Base-by-base conservation (phyloP, 306 rosid genomes). In the Rosa chinensis region DNA sequence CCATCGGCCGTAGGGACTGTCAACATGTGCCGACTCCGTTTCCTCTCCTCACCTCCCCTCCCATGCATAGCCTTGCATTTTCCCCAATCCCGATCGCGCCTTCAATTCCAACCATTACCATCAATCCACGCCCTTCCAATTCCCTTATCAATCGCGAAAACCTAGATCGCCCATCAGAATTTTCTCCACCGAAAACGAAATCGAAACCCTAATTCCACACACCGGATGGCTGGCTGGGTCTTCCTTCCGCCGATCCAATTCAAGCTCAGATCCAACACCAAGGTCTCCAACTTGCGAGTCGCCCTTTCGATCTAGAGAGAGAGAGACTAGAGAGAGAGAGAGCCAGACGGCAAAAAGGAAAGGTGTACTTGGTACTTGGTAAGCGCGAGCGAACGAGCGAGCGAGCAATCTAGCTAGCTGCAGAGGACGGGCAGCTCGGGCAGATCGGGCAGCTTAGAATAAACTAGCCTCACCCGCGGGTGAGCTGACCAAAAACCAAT, bases 1-100 rank as follows among this genome's bases (percentile, higher is more conserved):
- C 84, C 88, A 50, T 81, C 86, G 45, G 83, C 79, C 56, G 81
- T 72, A 79, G 88, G 84, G 83, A 88, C 59, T 72, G 82, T 83
- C 92, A 86, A 85, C 94, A 89, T 89, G 88, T 84, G 92, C 92
- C 89, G 87, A 84, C 56, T 66, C 82, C 82, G 84, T 84, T 84
- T 87, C 85, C 86, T 66, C 88, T 85, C 84, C 77, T 86, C 89
- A 87, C 89, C 82, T 81, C 81, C 74, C 75, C 80, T 66, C 86
- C 89, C 92, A 86, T 84, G 94, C 92, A 90, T 88, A 90, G 88
- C 94, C 92, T 88, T 53, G 90, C 92, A 88, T 90, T 88, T 88
- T 88, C 91, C 90, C 89, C 83, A 85, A 84, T 79, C 75, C 84
- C 85, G 87, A 87, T 84, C 85, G 86, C 80, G 53, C 78, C 85